Conservation (phyloP, 495 filamentous ascomycete genomes). For the Neurospora sp. region DNA sequence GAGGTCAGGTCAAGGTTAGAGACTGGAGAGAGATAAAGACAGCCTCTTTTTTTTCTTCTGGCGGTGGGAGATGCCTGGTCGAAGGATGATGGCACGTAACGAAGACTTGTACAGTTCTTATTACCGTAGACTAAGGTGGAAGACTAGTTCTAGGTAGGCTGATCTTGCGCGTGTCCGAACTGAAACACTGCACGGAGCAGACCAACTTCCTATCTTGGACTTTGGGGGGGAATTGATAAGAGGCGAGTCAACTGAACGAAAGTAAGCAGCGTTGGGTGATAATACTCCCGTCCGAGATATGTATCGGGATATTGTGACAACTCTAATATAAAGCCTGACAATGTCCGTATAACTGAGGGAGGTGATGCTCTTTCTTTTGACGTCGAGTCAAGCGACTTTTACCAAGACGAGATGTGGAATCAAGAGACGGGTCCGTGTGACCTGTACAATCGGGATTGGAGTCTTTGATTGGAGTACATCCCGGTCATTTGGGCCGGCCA, state of each 20-base stretch:
- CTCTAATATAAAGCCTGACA: too few species aligned
- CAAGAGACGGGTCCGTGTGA: neutral
- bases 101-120: neutral
- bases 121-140: neutral
- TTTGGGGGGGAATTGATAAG: neutral
- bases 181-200: neutral
- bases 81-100: neutral
- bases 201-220: neutral
- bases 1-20: neutral
- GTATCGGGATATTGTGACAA: neutral
- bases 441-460: neutral
- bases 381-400: neutral
- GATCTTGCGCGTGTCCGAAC: neutral
- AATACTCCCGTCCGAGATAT: neutral
- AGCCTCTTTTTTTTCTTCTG: too few species aligned
- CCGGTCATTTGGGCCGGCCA: neutral
- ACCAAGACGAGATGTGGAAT: neutral
- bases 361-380: neutral
- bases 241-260: neutral
- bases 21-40: neutral
- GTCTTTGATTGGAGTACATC: neutral
- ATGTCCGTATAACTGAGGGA: too few species aligned
- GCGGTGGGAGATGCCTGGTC: neutral
- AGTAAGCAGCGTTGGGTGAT: neutral
- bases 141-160: neutral